Base-by-base conservation (phyloP, 1,139 yeast genomes). In the Nakaseomyces delphensis region DNA sequence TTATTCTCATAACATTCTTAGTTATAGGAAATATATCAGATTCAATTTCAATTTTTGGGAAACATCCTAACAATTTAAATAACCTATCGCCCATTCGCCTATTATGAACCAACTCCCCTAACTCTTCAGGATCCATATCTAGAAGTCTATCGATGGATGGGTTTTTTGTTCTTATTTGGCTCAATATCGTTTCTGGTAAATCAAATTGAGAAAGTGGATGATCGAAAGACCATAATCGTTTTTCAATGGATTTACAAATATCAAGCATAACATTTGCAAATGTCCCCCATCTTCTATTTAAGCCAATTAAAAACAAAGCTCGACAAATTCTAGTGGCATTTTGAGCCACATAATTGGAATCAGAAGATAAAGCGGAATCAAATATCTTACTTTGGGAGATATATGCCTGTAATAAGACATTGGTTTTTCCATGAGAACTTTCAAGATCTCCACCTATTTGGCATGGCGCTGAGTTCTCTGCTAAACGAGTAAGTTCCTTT, bases 21-120 rank as follows among this genome's bases (percentile, higher is more conserved):
- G 98, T 86, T 27, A 93, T 80, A 0, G 99, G 98, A 49, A 85
- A 84, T n/a, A 87, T 78, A 48, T 84, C 94, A 3, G 91, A 82
- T 29, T 79, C 83, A 36, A 91, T 68, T 15, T 73, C 69, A 39
- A 93, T 64, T 27, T 70, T 70, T 0, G 99, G 99, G 52, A 93
- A 84, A 45, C 81, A 67, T 3, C 80, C 79, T 29, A 86, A 67
- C 37, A 83, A 61, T 31, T 73, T 73, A 50, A 76, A 76, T 11
- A 93, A 58, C 3, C 71, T 70, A 11, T 67, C 59, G 0, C 96
- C 98, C 76, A 84, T 73, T 32, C 79, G 74, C 29, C 67, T 65
- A 56, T 91, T 91, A 57, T 86, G 96, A 3, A 87, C 91, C 43
- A 89, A 65, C 41, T 86, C 96, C 3, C 98, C 98, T 39, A 93